phyloP scores from a whole-genome alignment of 1,139 yeast genomes.

The Lodderomyces parapsilosis region DNA sequence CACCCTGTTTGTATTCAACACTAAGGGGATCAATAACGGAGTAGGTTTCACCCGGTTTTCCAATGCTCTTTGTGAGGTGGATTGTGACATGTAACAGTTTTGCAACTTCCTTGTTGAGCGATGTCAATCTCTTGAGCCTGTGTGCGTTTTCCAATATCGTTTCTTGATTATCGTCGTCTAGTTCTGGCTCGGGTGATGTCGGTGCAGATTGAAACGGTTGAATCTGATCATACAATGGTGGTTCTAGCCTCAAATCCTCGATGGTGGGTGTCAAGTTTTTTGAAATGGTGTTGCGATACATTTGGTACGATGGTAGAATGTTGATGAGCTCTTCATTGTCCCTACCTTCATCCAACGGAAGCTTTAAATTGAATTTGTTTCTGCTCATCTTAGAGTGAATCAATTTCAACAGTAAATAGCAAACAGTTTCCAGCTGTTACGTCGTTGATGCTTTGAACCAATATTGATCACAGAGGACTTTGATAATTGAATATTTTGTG shows the following conservation, averaged over 20 bases:
- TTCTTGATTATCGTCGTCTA: slow-evolving; percentile 13
- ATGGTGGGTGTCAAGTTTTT: slow-evolving; percentile 34
- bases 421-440: too few species aligned
- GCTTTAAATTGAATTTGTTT: slow-evolving; percentile 2
- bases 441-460: too few species aligned
- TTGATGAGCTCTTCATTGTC: slow-evolving; percentile 24
- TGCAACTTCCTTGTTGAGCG: slow-evolving; percentile 29
- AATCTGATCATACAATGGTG: slow-evolving; percentile 31
- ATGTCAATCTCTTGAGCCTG: slow-evolving; percentile 31
- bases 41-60: slow-evolving; percentile 30
- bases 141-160: slow-evolving; percentile 38
- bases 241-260: slow-evolving; percentile 32
- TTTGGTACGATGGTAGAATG: slow-evolving; percentile 44
- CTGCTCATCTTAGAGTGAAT: not conserved
- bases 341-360: not conserved
- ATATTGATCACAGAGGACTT: too few species aligned
- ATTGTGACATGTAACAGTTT: slow-evolving; percentile 28
- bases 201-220: slow-evolving; percentile 24
- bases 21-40: slow-evolving; percentile 28
- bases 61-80: slow-evolving; percentile 30
- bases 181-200: slow-evolving; percentile 18
- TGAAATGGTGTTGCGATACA: slow-evolving; percentile 40
- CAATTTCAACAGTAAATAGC: too few species aligned
- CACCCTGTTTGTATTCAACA: slow-evolving; percentile 39
- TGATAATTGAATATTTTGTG: too few species aligned